phyloP scores from a whole-genome alignment of 2,329 filamentous ascomycete species.

The Leptographium flavum region DNA sequence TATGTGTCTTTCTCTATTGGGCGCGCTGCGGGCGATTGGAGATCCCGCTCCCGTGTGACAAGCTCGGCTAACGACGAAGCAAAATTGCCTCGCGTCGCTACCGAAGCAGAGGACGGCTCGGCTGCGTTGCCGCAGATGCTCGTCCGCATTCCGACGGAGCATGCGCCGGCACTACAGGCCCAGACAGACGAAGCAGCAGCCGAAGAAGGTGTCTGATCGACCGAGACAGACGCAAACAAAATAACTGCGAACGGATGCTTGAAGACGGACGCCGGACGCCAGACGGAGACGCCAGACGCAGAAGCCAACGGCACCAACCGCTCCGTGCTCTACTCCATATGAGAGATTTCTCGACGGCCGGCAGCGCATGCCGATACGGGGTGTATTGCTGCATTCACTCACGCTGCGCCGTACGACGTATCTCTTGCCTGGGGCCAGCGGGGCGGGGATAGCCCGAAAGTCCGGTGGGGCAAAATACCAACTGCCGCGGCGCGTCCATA shows the following conservation, averaged over 20 bases:
- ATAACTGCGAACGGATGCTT: too few species aligned
- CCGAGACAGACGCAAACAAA: not conserved
- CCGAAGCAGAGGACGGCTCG: constrained; percentile 21
- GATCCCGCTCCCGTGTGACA: not conserved
- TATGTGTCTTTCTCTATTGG: constrained; percentile 26
- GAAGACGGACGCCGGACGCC: too few species aligned
- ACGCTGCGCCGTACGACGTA: too few species aligned
- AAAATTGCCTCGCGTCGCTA: constrained; percentile 51
- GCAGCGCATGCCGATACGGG: too few species aligned
- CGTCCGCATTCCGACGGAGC: constrained; percentile 72
- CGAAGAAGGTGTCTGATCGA: constrained; percentile 5
- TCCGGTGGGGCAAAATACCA: not conserved
- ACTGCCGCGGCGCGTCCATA: constrained; percentile 1
- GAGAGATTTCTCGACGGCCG: too few species aligned
- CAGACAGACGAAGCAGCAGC: constrained; percentile 39
- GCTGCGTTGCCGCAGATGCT: constrained; percentile 62
- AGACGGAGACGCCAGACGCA: too few species aligned
- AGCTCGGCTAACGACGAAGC: constrained; percentile 27
- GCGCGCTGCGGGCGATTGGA: not conserved
- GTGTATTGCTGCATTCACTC: too few species aligned
- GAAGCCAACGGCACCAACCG: too few species aligned
- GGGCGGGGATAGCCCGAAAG: not conserved
- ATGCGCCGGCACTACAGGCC: constrained; percentile 50
- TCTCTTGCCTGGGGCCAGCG: not conserved
- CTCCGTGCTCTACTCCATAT: too few species aligned